A percentile compares a stretch with the other conserved stretches of the same genome.
These are phyloP conservation scores for Stagonosporopsis tanaceti DNA, from an alignment of 2,329 filamentous ascomycete species.

Conservation along the genomic window DNA sequence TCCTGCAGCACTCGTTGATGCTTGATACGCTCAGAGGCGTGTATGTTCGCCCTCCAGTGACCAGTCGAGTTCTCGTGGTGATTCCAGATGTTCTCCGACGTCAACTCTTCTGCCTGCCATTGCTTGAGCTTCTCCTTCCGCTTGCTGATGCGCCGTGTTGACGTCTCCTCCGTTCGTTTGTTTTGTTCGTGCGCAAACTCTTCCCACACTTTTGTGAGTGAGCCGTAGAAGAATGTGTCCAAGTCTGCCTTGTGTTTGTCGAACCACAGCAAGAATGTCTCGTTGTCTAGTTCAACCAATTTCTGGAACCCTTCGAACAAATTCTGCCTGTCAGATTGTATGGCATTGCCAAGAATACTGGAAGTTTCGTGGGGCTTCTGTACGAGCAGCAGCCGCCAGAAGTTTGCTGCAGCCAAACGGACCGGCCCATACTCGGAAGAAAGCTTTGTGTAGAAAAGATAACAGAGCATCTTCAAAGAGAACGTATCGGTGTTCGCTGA, in stretches of 20 bases:
- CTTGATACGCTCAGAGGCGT: conserved; percentile 88
- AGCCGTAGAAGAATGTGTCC: conserved; percentile 82
- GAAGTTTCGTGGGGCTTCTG: conserved; percentile 88
- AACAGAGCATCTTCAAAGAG: conserved; percentile 86
- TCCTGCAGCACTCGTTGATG: conserved; percentile 90
- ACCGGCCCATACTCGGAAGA: conserved; percentile 73
- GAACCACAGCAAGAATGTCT: conserved; percentile 87
- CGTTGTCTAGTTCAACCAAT: conserved; percentile 86
- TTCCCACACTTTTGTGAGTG: conserved; percentile 85
- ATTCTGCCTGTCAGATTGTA: conserved; percentile 73
- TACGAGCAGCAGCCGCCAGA: conserved; percentile 91
- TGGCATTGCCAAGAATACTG: conserved; percentile 74
- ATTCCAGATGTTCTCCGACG: conserved; percentile 74
- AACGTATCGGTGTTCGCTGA: conserved; percentile 81
- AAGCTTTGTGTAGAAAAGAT: conserved; percentile 89
- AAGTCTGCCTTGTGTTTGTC: conserved; percentile 80
- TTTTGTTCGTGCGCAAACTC: conserved; percentile 87
- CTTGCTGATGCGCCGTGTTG: conserved; percentile 72
- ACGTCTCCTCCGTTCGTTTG: conserved; percentile 76
- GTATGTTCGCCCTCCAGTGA: conserved; percentile 96
- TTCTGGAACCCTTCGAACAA: conserved; percentile 81
- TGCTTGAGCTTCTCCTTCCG: conserved; percentile 82
- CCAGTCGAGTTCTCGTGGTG: conserved; percentile 87
- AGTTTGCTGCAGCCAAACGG: conserved; percentile 77
- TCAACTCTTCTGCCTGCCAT: conserved; percentile 76